These are phyloP conservation scores for Prunus padus DNA, from an alignment of 306 rosid genomes.

Conservation along the genomic window DNA sequence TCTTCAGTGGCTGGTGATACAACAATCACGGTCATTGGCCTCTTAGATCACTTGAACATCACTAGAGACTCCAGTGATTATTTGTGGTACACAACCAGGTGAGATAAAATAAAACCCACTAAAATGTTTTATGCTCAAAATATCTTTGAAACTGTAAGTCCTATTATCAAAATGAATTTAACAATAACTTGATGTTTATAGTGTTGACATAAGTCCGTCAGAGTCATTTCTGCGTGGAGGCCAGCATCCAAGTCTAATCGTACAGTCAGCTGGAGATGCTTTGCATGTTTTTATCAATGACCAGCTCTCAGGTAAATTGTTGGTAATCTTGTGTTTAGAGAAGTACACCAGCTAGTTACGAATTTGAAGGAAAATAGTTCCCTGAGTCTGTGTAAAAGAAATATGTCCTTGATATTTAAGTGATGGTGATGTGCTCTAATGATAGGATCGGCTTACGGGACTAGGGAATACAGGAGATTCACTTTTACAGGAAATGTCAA, in stretches of 20 bases:
- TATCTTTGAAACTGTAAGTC: background rate
- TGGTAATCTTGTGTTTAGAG: background rate
- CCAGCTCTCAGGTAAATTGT: constrained; percentile 51
- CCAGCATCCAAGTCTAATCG: constrained; percentile 55
- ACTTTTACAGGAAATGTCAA: constrained; percentile 43
- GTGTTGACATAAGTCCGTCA: constrained; percentile 57
- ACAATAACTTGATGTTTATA: constrained; percentile 28
- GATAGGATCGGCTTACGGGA: constrained; percentile 73
- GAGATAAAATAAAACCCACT: constrained; percentile 29
- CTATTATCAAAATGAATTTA: background rate
- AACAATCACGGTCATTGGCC: constrained; percentile 42
- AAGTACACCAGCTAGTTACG: background rate
- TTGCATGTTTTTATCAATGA: constrained; percentile 79
- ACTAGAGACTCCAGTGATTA: constrained; percentile 74
- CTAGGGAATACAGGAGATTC: constrained; percentile 48
- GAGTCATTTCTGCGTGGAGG: constrained; percentile 63
- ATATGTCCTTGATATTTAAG: background rate
- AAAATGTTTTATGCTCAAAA: background rate
- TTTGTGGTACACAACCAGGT: constrained; percentile 90
- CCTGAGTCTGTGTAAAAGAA: background rate
- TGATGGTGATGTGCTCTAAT: constrained; percentile 1
- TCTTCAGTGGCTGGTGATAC: constrained; percentile 41
- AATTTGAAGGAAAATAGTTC: background rate
- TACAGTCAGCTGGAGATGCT: constrained; percentile 71
- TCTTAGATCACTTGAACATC: constrained; percentile 70